Base-by-base conservation (phyloP, 192 early-diverging fungal genomes). In the Podila minutissima region DNA sequence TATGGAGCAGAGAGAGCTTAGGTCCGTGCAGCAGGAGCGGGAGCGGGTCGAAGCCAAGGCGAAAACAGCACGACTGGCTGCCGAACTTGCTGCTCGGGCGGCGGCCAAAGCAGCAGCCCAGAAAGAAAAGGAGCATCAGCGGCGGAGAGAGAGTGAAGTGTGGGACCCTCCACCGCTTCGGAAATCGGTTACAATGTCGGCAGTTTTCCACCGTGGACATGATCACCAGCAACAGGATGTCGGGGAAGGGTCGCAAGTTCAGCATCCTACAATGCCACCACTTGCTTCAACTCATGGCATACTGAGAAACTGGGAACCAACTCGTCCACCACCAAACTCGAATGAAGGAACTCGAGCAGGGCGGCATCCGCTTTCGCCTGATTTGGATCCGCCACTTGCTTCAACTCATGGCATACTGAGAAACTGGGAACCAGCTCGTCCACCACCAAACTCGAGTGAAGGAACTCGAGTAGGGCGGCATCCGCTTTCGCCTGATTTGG, bases 91-190 rank as follows among this genome's bases (percentile, higher is more conserved):
- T 22, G 62, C 62, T 8, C 24, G 41, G 7, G 33, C 5, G 37
- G 62, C 32, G 20, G 38, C 38, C 13, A 63, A 41, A 35, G 35
- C 35, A 0, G 31, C 50, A n/a, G 4, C 50, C 0, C 35, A 73
- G 13, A 33, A 59, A 31, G 75, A 74, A n/a, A 72, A 83, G 12
- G 67, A 74, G 28, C 58, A 62, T 20, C 50, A 53, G 50, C 50
- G 19, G 17, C 8, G 37, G 4, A 24, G 62, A 5, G 24, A 64
- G 33, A 6, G 6, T 22, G 41, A 64, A 22, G 0, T 41, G 11
- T 49, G 62, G 38, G 38, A 64, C 20, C 12, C 31, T 19, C 31
- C 50, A 20, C 24, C 15, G 28, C 53, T 31, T 31, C 28, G 55
- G n/a, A 28, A 55, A 19, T 67, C 66, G 9, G 5, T 32, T 3